Conservation (phyloP, 108 stramenopile genomes). For the Pseudonitzschia delicatissima region DNA sequence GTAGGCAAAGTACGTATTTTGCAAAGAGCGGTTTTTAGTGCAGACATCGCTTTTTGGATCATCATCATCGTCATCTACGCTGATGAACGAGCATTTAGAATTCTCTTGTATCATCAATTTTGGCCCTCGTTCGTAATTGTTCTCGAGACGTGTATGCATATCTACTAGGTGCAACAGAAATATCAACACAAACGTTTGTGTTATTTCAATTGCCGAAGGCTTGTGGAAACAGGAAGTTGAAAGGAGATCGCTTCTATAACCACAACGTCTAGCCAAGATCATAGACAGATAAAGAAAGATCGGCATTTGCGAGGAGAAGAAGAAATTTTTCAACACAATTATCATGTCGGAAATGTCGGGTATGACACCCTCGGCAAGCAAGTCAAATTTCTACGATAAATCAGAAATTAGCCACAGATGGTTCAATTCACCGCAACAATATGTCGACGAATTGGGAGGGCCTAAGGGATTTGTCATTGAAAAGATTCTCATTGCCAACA, state of each 20-base stretch:
- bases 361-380: neutral
- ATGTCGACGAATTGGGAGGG: slow-evolving; percentile 69
- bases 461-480: slow-evolving; percentile 66
- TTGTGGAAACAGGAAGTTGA: neutral
- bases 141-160: too few relatives aligned
- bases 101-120: too few relatives aligned
- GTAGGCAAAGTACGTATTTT: too few relatives aligned
- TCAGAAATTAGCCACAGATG: slow-evolving; percentile 49
- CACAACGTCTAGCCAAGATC: neutral
- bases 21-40: too few relatives aligned
- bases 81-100: too few relatives aligned
- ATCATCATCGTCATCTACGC: too few relatives aligned
- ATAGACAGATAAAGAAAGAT: too few relatives aligned
- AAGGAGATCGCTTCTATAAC: neutral
- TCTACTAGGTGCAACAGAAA: too few relatives aligned
- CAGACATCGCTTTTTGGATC: too few relatives aligned
- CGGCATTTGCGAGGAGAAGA: neutral
- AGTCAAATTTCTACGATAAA: slow-evolving; percentile 8
- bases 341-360: slow-evolving; percentile 9
- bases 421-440: slow-evolving; percentile 59
- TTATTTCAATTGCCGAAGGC: neutral
- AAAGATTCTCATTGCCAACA: slow-evolving; percentile 89
- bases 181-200: too few relatives aligned
- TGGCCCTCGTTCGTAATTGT: too few relatives aligned
- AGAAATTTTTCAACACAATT: neutral